Base-by-base conservation (phyloP, 1,284 basidiomycete genomes). In the Trametes versicolor region DNA sequence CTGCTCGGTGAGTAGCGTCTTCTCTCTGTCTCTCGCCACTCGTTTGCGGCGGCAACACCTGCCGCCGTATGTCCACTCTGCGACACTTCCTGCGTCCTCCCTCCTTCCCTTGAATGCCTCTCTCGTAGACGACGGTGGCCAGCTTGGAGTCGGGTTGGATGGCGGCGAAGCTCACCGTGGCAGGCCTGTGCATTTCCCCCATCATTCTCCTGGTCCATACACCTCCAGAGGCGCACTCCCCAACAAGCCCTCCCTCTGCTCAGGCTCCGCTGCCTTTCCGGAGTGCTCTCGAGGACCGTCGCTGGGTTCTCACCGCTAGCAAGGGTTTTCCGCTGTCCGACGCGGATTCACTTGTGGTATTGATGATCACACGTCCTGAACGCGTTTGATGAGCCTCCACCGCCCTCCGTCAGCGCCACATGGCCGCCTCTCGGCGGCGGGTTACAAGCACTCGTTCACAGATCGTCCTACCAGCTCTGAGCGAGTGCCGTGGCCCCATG, bases 1-100 rank as follows among this genome's bases (percentile, higher is more conserved):
- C 2, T 49, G 13, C 48, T 70, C 23, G 49, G 68, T 70, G 59
- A 67, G 68, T 65, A 32, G 0, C 50, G 36, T 34, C 27, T 39
- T 23, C 41, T 21, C 21, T 17, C 34, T 36, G 27, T 52, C 39
- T 61, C 23, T 41, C 19, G 41, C 41, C 17, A 7, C n/a, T 52
- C 52, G 23, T 10, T 27, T 17, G 27, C 47, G 27, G 54, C 32
- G n/a, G 29, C 53, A 4, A n/a, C 51, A 23, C 37, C n/a, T 34
- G 8, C 54, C 61, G 54, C 32, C 39, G 29, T 62, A 62, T 43
- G 39, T 21, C 61, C 61, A 41, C 61, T 27, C 51, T 25, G 41
- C 10, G 25, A 2, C 17, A 23, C 52, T 10, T 8, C 45, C 32
- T 5, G 25, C 12, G 25, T 17, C 12, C 48, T n/a, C 4, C 21